These are phyloP conservation scores for Hyaloscypha hepaticicola DNA, from an alignment of 495 filamentous ascomycete genomes.

Conservation along the genomic window DNA sequence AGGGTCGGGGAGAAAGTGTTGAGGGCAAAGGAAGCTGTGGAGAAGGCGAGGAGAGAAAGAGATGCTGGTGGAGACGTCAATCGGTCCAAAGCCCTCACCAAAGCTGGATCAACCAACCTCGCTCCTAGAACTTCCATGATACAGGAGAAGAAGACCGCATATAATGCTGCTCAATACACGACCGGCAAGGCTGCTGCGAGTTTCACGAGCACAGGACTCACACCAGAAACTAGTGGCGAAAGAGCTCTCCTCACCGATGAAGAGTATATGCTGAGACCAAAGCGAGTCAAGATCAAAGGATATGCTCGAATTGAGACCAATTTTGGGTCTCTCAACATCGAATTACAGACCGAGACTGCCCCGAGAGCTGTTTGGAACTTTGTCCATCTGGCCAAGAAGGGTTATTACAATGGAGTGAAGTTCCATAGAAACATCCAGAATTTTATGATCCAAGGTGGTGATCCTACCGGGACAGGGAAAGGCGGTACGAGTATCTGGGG, in stretches of 20 bases:
- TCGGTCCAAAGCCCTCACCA: slow-evolving; percentile 45
- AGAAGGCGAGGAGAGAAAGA: slow-evolving; percentile 66
- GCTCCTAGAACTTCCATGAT: slow-evolving; percentile 37
- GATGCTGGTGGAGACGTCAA: slow-evolving; percentile 50
- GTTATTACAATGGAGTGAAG: slow-evolving; percentile 77
- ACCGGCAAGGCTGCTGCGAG: slow-evolving; percentile 91
- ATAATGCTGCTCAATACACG: slow-evolving; percentile 87
- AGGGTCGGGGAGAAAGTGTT: slow-evolving; percentile 80
- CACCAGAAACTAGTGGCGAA: slow-evolving; percentile 83
- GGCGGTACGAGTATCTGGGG: slow-evolving; percentile 89
- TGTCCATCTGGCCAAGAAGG: slow-evolving; percentile 79
- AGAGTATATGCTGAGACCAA: slow-evolving; percentile 91
- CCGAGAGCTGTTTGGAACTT: slow-evolving; percentile 98
- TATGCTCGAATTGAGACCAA: slow-evolving; percentile 88
- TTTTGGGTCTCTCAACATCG: slow-evolving; percentile 79
- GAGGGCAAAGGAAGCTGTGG: slow-evolving; percentile 88
- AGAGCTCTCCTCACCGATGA: slow-evolving; percentile 85
- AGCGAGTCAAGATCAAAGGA: slow-evolving; percentile 81
- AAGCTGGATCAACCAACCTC: slow-evolving; percentile 30
- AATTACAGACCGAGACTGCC: slow-evolving; percentile 86
- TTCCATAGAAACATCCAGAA: slow-evolving; percentile 93
- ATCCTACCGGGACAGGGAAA: slow-evolving; percentile 85
- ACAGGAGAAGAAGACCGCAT: slow-evolving; percentile 55
- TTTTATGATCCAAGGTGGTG: slow-evolving; percentile 98
- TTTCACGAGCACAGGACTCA: slow-evolving; percentile 91